phyloP scores from a whole-genome alignment of 305 asterid species.

The Solanum hybrid region DNA sequence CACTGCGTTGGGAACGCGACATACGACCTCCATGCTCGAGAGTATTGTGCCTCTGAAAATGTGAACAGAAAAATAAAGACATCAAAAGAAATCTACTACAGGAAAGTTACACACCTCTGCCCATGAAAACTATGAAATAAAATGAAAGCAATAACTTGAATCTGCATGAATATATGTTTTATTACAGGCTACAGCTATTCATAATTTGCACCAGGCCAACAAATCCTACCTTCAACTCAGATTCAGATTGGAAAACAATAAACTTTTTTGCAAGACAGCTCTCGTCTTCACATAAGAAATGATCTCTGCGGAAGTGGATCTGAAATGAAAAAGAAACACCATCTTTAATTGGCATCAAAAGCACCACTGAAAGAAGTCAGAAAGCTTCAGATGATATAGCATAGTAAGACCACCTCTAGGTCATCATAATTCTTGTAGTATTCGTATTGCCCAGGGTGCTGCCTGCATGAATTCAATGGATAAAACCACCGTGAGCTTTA shows the following conservation, averaged over 20 bases:
- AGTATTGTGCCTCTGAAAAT: conserved; percentile 80
- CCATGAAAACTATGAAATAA: background rate
- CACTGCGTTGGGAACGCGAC: conserved; percentile 93
- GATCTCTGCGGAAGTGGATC: conserved; percentile 82
- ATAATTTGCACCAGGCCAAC: background rate
- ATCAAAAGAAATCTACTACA: background rate
- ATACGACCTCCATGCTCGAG: conserved; percentile 89
- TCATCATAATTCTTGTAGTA: conserved; percentile 88
- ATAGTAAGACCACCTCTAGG: conserved; percentile 53
- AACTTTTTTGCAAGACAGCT: conserved; percentile 84
- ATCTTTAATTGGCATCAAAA: background rate
- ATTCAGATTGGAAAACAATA: conserved; percentile 65
- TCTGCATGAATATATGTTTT: background rate
- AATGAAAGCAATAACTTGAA: background rate
- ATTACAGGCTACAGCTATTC: background rate
- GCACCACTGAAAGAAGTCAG: background rate
- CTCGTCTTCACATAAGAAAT: conserved; percentile 88
- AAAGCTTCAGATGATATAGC: background rate
- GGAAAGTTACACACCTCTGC: background rate
- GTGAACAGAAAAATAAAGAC: conserved; percentile 5
- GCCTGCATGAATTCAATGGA: conserved; percentile 39
- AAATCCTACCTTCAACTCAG: conserved; percentile 77
- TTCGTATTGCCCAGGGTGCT: conserved; percentile 85
- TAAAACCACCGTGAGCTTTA: background rate
- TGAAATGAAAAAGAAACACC: conserved; percentile 15